Conservation (phyloP, 495 filamentous ascomycete genomes). For the Haplographium delicatum region DNA sequence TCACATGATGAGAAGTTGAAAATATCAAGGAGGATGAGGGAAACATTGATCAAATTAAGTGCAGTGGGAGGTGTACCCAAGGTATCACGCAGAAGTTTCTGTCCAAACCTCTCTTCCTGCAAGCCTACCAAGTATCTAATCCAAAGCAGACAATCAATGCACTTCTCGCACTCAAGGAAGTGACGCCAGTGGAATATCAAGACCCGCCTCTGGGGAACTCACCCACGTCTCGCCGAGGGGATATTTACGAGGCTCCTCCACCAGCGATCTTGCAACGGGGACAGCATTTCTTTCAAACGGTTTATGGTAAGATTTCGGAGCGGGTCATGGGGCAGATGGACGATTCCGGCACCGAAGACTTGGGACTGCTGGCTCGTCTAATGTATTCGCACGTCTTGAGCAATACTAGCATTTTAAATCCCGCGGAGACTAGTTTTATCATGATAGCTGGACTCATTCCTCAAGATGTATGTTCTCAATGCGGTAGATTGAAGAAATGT, state of each 20-base stretch:
- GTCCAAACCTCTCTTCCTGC: too few species aligned
- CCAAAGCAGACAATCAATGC: slow-evolving; percentile 40
- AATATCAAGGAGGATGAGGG: slow-evolving; percentile 45
- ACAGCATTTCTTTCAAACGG: slow-evolving; percentile 41
- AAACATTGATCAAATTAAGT: slow-evolving; percentile 47
- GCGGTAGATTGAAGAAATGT: not conserved
- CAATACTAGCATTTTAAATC: slow-evolving; percentile 40
- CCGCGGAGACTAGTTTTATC: slow-evolving; percentile 46
- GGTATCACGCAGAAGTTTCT: too few species aligned
- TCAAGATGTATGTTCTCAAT: slow-evolving; percentile 39
- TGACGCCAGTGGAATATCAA: slow-evolving; percentile 40
- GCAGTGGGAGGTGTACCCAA: slow-evolving; percentile 50
- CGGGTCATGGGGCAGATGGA: slow-evolving; percentile 50
- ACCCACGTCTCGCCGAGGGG: slow-evolving; percentile 34
- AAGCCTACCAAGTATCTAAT: too few species aligned
- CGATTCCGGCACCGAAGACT: slow-evolving; percentile 47
- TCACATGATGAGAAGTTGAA: slow-evolving; percentile 35
- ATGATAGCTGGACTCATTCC: slow-evolving; percentile 52
- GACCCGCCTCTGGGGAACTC: slow-evolving; percentile 37
- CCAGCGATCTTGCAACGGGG: slow-evolving; percentile 42
- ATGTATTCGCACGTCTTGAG: slow-evolving; percentile 49
- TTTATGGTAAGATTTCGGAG: slow-evolving; percentile 48
- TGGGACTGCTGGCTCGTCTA: slow-evolving; percentile 44
- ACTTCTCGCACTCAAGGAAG: slow-evolving; percentile 40
- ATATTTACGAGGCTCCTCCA: slow-evolving; percentile 32